These are phyloP conservation scores for Saturnispora mendoncae DNA, from an alignment of 805 yeast genomes.

Conservation along the genomic window DNA sequence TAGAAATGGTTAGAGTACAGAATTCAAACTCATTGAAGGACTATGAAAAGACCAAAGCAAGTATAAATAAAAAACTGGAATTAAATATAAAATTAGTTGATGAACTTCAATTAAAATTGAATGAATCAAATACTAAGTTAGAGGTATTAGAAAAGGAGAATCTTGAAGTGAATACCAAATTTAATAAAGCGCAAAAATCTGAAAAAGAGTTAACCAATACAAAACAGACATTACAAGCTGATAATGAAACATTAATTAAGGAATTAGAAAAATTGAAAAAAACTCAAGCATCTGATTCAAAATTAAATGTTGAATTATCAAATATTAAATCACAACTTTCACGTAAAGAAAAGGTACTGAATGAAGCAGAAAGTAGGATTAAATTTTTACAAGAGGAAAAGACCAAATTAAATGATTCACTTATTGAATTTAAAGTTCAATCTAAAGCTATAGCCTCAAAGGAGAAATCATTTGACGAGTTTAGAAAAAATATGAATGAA, in stretches of 20 bases:
- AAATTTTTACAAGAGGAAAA: constrained; percentile 33
- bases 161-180: constrained; percentile 10
- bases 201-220: constrained; percentile 24
- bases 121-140: too few species aligned
- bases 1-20: constrained; percentile 29
- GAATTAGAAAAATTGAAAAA: constrained; percentile 33
- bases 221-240: constrained; percentile 26
- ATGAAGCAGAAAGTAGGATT: constrained; percentile 30
- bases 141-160: constrained; percentile 15
- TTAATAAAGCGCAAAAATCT: constrained; percentile 22
- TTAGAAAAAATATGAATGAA: constrained; percentile 33
- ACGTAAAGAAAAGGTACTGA: constrained; percentile 36
- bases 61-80: constrained; percentile 22
- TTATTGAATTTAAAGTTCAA: constrained; percentile 34
- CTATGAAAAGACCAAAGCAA: constrained; percentile 26
- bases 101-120: constrained; percentile 18
- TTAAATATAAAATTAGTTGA: constrained; percentile 14
- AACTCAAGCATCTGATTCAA: constrained; percentile 33
- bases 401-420: constrained; percentile 30
- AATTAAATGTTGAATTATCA: constrained; percentile 41
- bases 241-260: constrained; percentile 25
- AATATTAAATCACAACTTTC: constrained; percentile 36
- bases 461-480: constrained; percentile 30
- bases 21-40: constrained; percentile 30
- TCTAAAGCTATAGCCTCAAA: constrained; percentile 32